Base-by-base conservation (phyloP, 2,329 filamentous ascomycete species). In the Emmonsiellopsis sp. region DNA sequence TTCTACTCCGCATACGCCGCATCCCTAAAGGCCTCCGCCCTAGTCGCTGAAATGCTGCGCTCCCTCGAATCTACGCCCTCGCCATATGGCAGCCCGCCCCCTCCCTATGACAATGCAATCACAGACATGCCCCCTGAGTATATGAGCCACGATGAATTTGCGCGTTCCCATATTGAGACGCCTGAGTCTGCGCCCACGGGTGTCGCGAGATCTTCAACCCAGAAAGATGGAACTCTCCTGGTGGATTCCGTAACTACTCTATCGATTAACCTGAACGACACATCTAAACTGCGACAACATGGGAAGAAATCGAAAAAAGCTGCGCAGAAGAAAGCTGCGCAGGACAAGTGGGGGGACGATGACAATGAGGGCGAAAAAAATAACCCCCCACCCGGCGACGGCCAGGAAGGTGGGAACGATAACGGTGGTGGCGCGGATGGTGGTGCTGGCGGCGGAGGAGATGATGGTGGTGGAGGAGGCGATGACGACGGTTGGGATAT, bases 61-160 rank as follows among this genome's bases (percentile, higher is more conserved):
- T 35, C 53, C 2, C 45, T 57, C 13, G 50, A 52, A 20, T 43
- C 43, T 37, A 37, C 32, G 7, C 45, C 51, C 16, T 20, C 30
- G 11, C 40, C 40, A 8, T 54, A 43, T n/a, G 38, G 46, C 37
- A 50, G 43, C 5, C 55, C 58, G 5, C 57, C 55, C 7, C 57
- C 57, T 13, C 40, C 57, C 13, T 60, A 59, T 31, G 26, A 54
- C 30, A 55, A 59, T 46, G 57, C 50, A 26, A 32, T 56, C 9
- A 20, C 43, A 16, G 58, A 60, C 34, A 51, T 55, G 10, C 58
- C 58, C 11, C 58, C 58, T 11, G 87, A 55, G 26, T 60, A 60
- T 45, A 35, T 37, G 20, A 37, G 38, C 16, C 50, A 48, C 5
- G 51, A 57, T n/a, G 40, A 42, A n/a, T 37, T 35, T 20, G 50